These are phyloP conservation scores for Corymbia maculata DNA, from an alignment of 345 rosid species.

Conservation along the genomic window DNA sequence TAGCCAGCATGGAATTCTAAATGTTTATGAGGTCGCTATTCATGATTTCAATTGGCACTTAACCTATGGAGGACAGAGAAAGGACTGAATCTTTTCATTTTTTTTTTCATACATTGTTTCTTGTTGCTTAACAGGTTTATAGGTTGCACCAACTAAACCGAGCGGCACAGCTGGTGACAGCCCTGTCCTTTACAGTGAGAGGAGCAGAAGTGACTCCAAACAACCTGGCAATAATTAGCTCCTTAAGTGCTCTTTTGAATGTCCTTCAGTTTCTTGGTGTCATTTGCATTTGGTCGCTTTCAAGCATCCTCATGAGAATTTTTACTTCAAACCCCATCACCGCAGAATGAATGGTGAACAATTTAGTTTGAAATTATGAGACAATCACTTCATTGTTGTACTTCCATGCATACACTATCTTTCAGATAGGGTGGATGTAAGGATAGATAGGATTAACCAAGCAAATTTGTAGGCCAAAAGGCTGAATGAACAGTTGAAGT, in stretches of 20 bases:
- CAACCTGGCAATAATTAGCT: conserved; percentile 82
- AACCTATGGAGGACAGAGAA: not conserved
- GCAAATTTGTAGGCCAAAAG: not conserved
- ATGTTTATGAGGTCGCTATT: not conserved
- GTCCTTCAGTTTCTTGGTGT: conserved; percentile 89
- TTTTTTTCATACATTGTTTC: not conserved
- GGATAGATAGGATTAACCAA: not conserved
- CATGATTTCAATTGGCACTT: not conserved
- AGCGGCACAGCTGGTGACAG: conserved; percentile 94
- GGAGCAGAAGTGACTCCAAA: conserved; percentile 83
- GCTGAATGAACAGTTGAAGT: not conserved
- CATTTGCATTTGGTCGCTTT: conserved; percentile 91
- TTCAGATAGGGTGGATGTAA: not conserved
- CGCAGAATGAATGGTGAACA: conserved; percentile 7
- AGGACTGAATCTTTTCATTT: not conserved
- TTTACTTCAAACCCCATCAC: conserved; percentile 27
- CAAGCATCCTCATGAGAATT: conserved; percentile 84
- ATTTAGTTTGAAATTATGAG: not conserved
- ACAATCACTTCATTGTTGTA: not conserved
- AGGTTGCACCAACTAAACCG: conserved; percentile 95
- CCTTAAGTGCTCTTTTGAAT: conserved; percentile 69
- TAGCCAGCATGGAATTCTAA: not conserved
- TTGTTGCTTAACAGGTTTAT: conserved; percentile 53
- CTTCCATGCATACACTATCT: not conserved
- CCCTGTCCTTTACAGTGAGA: conserved; percentile 77